Base-by-base conservation (phyloP, 768 basidiomycete genomes). In the Zangia roseola region DNA sequence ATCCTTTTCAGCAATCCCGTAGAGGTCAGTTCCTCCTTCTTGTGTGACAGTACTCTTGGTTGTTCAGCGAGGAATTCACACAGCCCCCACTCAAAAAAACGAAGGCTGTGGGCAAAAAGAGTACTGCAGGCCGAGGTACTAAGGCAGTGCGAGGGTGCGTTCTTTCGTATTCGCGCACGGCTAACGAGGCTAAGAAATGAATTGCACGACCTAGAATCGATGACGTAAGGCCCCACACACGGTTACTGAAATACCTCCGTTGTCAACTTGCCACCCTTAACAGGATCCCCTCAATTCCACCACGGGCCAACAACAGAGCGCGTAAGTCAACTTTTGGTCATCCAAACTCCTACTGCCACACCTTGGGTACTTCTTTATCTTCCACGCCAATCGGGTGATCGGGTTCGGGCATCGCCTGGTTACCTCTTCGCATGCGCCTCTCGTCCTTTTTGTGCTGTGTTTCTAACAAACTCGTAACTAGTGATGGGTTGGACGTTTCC, bases 401-500 rank as follows among this genome's bases (percentile, higher is more conserved):
- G 36, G 59, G 55, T 43, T 51, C 57, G 49, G 53, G 54, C 47
- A 57, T 43, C 44, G n/a, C 52, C 61, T 56, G 49, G 57, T 65
- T 55, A 65, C 65, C 52, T 64, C 55, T 68, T 62, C 60, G 51
- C 77, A 87, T 88, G 86, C 75, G 64, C 67, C 69, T 84, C 64
- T 77, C 74, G 58, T 80, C 78, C 55, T 65, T 86, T 34, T 65
- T 84, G 64, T 86, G 84, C 68, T 87, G 82, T 63, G 74, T 73
- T 68, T 79, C 83, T 78, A 73, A 79, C 70, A 66, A 71, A 60
- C 68, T 71, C 67, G 61, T 70, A 57, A 70, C 74, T 70, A 81
- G 81, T 61, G 74, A 80, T 59, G 75, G 74, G 52, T 72, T 73
- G 54, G 63, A 65, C 23, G 58, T 57, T 16, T 57, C 54, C n/a